Percentiles rank a stretch among this genome's conserved stretches.
Conservation (phyloP, 2,329 filamentous ascomycete genomes). For the Hymenoscyphus repandus region DNA sequence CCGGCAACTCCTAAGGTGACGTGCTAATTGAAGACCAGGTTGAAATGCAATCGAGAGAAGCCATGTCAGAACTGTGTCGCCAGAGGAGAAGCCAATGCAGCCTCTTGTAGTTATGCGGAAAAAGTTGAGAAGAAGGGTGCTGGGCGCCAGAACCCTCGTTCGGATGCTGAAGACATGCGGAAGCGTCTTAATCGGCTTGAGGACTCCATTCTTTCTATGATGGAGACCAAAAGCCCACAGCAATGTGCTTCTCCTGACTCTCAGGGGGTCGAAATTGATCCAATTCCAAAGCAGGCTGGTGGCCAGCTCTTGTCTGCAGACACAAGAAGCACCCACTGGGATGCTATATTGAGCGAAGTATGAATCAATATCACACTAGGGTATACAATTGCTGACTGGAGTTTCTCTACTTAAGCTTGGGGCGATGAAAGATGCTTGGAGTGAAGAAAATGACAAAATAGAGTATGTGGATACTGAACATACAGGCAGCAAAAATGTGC, state of each 20-base stretch:
- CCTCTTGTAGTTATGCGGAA: constrained; percentile 74
- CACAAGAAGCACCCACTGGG: constrained; percentile 76
- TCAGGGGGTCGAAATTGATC: constrained; percentile 59
- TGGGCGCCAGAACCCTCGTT: constrained; percentile 37
- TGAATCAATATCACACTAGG: constrained; percentile 15
- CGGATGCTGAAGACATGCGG: constrained; percentile 43
- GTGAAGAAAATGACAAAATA: constrained; percentile 75
- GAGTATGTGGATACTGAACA: constrained; percentile 31
- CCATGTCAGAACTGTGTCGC: constrained; percentile 93
- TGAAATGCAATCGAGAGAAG: constrained; percentile 86
- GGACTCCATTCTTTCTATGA: constrained; percentile 49
- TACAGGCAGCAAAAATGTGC: constrained; percentile 1
- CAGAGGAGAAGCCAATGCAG: constrained; percentile 71
- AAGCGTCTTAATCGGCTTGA: constrained; percentile 49
- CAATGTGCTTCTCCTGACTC: constrained; percentile 27
- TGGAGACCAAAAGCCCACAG: not conserved
- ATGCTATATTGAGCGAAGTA: constrained; percentile 65
- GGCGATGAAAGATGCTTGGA: constrained; percentile 52
- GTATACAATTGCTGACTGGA: not conserved
- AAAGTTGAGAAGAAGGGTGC: constrained; percentile 38
- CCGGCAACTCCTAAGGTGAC: constrained; percentile 25
- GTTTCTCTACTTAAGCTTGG: constrained; percentile 10
- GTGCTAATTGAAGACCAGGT: constrained; percentile 38
- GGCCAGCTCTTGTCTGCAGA: constrained; percentile 77
- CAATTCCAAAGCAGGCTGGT: constrained; percentile 65